phyloP scores from a whole-genome alignment of 257 asterid genomes.

The Nicotiana tomentosiformis region DNA sequence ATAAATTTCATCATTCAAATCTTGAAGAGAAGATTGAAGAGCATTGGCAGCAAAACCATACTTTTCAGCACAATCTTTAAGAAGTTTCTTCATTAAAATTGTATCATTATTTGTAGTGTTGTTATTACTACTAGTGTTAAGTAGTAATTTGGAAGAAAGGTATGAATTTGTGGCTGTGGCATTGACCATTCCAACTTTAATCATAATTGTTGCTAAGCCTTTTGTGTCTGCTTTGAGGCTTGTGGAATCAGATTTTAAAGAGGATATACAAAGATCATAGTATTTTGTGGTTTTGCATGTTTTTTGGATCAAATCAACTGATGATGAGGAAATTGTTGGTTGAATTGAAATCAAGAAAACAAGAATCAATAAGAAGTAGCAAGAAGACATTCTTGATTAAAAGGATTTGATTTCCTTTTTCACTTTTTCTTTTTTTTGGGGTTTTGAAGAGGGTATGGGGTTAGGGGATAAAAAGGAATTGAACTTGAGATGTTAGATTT shows the following conservation, averaged over 20 bases:
- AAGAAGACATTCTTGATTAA: conserved; percentile 16
- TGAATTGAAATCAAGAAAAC: conserved; percentile 20
- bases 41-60: conserved; percentile 60
- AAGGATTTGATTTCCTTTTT: neutral
- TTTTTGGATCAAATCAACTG: conserved; percentile 39
- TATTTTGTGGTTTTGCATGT: conserved; percentile 70
- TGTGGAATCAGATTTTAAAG: conserved; percentile 51
- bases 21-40: conserved; percentile 44
- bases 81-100: conserved; percentile 33
- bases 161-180: conserved; percentile 65
- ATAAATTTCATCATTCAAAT: conserved; percentile 46
- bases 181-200: conserved; percentile 42
- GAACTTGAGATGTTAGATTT: neutral
- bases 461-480: neutral
- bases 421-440: neutral
- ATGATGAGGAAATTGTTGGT: conserved; percentile 14
- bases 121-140: conserved; percentile 20
- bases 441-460: neutral
- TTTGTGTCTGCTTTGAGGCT: conserved; percentile 53
- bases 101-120: neutral
- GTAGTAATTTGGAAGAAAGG: conserved; percentile 33
- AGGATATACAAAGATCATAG: conserved; percentile 70
- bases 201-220: conserved; percentile 64
- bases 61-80: conserved; percentile 60
- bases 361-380: conserved; percentile 19